Evolutionary conservation across 306 rosid species (phyloP).

Genomic region (Casuarina glauca): DNA sequence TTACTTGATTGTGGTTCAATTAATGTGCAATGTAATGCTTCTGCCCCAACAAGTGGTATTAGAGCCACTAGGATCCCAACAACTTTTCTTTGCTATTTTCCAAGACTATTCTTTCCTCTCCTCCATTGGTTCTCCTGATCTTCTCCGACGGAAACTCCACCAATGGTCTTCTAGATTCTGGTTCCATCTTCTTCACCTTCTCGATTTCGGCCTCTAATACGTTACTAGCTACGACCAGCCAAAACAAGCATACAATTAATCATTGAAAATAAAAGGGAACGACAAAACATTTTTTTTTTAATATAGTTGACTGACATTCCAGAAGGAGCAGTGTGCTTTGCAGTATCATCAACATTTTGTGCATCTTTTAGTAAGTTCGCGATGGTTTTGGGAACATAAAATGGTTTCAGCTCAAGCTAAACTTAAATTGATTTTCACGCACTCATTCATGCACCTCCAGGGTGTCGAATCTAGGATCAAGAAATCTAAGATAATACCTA

Average conservation of each 20-base stretch:
- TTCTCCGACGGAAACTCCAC: neutral
- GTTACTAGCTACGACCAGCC: slow-evolving; percentile 11
- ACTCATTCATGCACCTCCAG: too few species aligned
- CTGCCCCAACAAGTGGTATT: too few species aligned
- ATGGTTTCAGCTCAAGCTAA: slow-evolving; percentile 13
- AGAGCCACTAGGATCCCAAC: too few species aligned
- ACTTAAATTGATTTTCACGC: neutral
- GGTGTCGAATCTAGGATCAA: too few species aligned
- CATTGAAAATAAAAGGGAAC: neutral
- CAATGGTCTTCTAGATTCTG: neutral
- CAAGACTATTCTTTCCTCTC: neutral
- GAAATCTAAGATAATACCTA: too few species aligned
- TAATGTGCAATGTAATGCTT: too few species aligned
- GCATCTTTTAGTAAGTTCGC: slow-evolving; percentile 13
- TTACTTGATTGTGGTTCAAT: too few species aligned
- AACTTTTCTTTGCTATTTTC: too few species aligned
- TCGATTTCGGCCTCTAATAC: slow-evolving; percentile 4
- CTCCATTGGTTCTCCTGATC: neutral
- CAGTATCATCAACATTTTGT: neutral
- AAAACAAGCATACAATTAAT: too few species aligned
- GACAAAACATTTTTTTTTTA: too few species aligned
- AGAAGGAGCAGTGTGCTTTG: too few species aligned
- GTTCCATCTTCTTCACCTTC: neutral
- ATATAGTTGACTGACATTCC: too few species aligned
- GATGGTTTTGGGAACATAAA: neutral